These are phyloP conservation scores for Tylopilus subfusipes DNA, from an alignment of 768 basidiomycete genomes.

Conservation along the genomic window DNA sequence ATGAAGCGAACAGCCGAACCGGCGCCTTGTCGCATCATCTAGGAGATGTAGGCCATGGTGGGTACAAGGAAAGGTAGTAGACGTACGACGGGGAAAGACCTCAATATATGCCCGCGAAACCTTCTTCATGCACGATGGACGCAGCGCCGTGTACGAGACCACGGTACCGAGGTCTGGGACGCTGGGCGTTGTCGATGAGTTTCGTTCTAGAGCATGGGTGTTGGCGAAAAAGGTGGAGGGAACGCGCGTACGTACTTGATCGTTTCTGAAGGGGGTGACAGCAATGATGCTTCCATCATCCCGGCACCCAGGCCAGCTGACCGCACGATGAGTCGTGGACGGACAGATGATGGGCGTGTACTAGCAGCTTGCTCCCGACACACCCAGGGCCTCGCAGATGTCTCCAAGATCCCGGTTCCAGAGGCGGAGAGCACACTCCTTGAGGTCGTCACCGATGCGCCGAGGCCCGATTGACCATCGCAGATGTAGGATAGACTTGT, in stretches of 20 bases:
- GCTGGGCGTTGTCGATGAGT: constrained; percentile 90
- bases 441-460: no score
- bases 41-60: neutral
- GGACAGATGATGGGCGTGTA: neutral
- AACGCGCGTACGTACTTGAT: constrained; percentile 70
- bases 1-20: constrained; percentile 97
- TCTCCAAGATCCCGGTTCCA: no score
- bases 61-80: neutral
- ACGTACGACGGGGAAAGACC: constrained; percentile 93
- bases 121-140: constrained; percentile 81
- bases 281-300: constrained; percentile 87
- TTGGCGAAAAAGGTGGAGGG: neutral
- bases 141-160: constrained; percentile 84
- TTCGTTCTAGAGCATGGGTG: constrained; percentile 70
- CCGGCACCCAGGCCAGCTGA: constrained; percentile 82
- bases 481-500: no score
- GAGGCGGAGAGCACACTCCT: no score
- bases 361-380: constrained; percentile 1
- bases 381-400: no score
- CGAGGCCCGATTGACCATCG: no score
- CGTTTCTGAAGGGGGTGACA: constrained; percentile 95
- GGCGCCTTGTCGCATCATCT: constrained; percentile 98
- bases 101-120: constrained; percentile 79
- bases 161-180: constrained; percentile 77
- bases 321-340: constrained; percentile 8